Base-by-base conservation (phyloP, 495 filamentous ascomycete genomes). In the Cercophora sp. region DNA sequence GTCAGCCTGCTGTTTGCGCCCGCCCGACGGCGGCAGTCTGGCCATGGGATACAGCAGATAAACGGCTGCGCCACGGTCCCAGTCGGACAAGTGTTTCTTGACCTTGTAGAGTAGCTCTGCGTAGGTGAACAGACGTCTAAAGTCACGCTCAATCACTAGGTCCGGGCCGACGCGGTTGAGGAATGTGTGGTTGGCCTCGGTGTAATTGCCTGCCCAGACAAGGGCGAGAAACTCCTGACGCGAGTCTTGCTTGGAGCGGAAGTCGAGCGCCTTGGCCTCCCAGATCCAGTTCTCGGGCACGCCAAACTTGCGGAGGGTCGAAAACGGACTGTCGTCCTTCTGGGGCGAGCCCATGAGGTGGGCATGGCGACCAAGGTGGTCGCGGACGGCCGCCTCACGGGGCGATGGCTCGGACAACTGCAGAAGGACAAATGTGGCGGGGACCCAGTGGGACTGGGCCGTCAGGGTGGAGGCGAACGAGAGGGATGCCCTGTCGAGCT, bases 211-310 rank as follows among this genome's bases (percentile, higher is more conserved):
- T 6, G 87, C 92, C 44, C 80, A 79, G 53, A 96, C 78, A 3
- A 96, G 79, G 52, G 82, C 88, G 36, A 84, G 75, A 5, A 89
- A 84, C 62, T 95, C 87, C 37, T 77, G 75, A 16, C 69, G 71
- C 18, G 84, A 79, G 24, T 79, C 73, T 50, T 81, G 77, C 42
- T 75, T 79, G 52, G 83, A 76, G 32, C 89, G 83, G 53, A 88
- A 89, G 60, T 88, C 79, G 6, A 94, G 74, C 4, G 91, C 93
- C 71, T 90, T 90, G 23, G 92, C 88, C 48, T 89, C 82, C 82
- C 85, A 91, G 55, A 97, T 78, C 90, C 89, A 95, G 20, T 72
- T 59, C 29, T 75, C 75, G 3, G 90, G 87, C 44, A 97, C 76
- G 47, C 83, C 75, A 40, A 87, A 79, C 4, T 79, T 77, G 25